Evolutionary conservation across 345 rosid genomes (phyloP), one percentile per base, ranked within the genome.

Genomic region (Erucastrum elatum): DNA sequence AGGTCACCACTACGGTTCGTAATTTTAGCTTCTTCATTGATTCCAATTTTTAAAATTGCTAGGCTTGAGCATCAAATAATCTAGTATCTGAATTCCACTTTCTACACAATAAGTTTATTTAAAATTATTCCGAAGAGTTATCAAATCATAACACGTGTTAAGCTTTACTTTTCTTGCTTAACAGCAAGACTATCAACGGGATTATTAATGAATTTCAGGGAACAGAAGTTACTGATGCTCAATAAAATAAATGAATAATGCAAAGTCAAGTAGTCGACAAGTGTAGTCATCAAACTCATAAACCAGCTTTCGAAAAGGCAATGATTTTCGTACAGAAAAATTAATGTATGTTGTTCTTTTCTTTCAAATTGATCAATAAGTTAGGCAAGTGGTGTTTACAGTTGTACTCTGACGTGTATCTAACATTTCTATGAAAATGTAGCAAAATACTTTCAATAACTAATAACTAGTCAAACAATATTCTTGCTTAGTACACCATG

Each of bases 1-100:
- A 21, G 83, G 87, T 75, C 76, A 61, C 84, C 81, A 86, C 85
- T 84, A 29, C 55, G 46, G 30, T 85, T 77, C 76, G 61, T 76
- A 81, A 77, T 83, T 83, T 63, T 68, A 79, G 84, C 88, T 85
- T 72, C 55, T 75, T 75, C 65, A 74, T 46, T 66, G 66, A 68
- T 68, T 74, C 75, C 75, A 73, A 62, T 39, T 39, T 39, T 39
- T 39, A 30, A n/a, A 34, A 53, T 12, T 5, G 12, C 39, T 67
- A 49, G 3, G 3, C 29, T 77, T 73, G 4, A 62, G 64, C 34
- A 68, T 61, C 82, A 62, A 51, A 62, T 74, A 61, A 51, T 68
- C 64, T 79, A 63, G 35, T 71, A 64, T 62, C 15, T 26, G 13
- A 65, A 17, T 21, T 33, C n/a, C 27, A 62, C 17, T 26, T 35